Percentiles rank a stretch among this genome's conserved stretches.
phyloP scores from a whole-genome alignment of 2,329 filamentous ascomycete genomes.

The Harringtonia aguacate region DNA sequence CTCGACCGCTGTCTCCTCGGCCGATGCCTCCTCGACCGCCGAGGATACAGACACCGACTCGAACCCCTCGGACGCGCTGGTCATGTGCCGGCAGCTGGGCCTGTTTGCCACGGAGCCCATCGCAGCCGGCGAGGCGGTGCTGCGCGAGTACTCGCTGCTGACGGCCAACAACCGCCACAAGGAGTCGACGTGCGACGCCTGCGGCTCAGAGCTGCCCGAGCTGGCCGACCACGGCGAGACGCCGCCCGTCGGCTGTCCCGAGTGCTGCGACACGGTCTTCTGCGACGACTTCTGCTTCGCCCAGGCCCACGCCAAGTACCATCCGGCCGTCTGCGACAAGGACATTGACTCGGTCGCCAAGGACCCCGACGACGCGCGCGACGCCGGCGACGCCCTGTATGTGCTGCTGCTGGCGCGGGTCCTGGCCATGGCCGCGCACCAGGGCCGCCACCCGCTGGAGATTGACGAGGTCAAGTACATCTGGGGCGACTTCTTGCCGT shows the following conservation, averaged over 20 bases:
- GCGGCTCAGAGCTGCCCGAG: constrained; percentile 60
- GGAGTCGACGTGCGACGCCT: constrained; percentile 82
- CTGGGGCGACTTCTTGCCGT: constrained; percentile 55
- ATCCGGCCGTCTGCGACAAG: constrained; percentile 55
- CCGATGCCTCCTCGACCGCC: too few species aligned
- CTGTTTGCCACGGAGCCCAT: constrained; percentile 83
- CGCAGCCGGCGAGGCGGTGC: constrained; percentile 60
- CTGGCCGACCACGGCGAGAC: constrained; percentile 39
- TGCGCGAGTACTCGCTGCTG: constrained; percentile 75
- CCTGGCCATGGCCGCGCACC: constrained; percentile 52
- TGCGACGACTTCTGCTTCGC: constrained; percentile 50
- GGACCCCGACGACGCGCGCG: constrained; percentile 47
- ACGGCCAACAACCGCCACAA: constrained; percentile 84
- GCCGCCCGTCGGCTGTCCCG: constrained; percentile 45
- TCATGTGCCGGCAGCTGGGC: constrained; percentile 66
- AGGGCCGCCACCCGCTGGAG: constrained; percentile 52
- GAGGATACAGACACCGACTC: not conserved
- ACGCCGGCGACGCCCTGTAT: constrained; percentile 51
- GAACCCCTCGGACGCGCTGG: constrained; percentile 29
- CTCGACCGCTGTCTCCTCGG: too few species aligned
- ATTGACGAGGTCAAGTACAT: constrained; percentile 55
- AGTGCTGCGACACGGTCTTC: constrained; percentile 57
- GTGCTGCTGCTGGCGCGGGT: constrained; percentile 51
- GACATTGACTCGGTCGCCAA: constrained; percentile 56
- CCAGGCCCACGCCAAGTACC: constrained; percentile 47